Percentiles rank a stretch among this genome's conserved stretches.
phyloP scores from a whole-genome alignment of 208 protist genomes.

The Leptomonas pyrrhocoris region DNA sequence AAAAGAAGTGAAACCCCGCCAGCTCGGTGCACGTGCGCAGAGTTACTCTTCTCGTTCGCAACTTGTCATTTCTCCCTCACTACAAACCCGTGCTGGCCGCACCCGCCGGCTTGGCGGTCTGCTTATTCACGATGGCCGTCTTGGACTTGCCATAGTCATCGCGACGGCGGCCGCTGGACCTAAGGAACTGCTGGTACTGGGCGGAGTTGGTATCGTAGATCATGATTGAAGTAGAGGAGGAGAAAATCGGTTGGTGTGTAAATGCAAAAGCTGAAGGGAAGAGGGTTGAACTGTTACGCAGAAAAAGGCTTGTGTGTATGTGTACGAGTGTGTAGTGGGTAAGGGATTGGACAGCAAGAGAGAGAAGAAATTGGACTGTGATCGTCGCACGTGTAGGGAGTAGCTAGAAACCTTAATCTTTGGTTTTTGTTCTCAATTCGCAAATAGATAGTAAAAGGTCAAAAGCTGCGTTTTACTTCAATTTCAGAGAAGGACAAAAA shows the following conservation, averaged over 20 bases:
- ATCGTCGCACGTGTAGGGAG: too few species aligned
- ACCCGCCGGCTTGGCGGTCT: conserved; percentile 81
- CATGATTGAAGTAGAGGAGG: conserved; percentile 48
- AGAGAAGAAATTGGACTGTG: too few species aligned
- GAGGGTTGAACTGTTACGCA: not conserved
- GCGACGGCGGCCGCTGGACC: conserved; percentile 88
- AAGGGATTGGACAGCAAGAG: not conserved
- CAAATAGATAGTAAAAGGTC: too few species aligned
- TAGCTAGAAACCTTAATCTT: too few species aligned
- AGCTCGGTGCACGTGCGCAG: too few species aligned
- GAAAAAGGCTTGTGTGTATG: too few species aligned
- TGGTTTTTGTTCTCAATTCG: too few species aligned
- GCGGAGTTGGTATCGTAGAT: conserved; percentile 93
- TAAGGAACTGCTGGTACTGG: conserved; percentile 94
- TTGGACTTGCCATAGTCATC: conserved; percentile 89
- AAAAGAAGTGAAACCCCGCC: too few species aligned
- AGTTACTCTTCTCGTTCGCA: not conserved
- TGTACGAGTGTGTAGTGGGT: not conserved
- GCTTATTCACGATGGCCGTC: conserved; percentile 70
- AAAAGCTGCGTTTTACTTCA: too few species aligned
- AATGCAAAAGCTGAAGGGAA: conserved; percentile 7
- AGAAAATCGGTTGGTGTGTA: not conserved
- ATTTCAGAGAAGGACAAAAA: too few species aligned
- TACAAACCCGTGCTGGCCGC: conserved; percentile 91
- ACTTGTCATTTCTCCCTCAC: not conserved